Conservation (phyloP, 2,329 filamentous ascomycete genomes). For the Pseudogymnoascus sp. region DNA sequence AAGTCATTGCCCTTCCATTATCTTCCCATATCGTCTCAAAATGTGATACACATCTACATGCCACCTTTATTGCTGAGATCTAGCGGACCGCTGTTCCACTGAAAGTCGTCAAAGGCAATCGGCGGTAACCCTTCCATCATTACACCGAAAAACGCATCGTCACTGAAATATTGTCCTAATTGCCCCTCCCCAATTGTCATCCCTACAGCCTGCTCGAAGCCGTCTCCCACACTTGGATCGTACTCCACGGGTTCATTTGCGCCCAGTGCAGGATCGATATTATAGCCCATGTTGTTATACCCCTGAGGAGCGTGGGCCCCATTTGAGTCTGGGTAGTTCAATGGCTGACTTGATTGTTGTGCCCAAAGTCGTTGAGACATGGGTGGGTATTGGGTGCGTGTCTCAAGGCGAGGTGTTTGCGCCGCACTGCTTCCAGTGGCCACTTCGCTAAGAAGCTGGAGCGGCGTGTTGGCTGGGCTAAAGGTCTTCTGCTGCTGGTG, state of each 20-base stretch:
- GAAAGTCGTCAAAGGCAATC: neutral
- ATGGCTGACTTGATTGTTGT: conserved; percentile 10
- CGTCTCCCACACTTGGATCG: conserved; percentile 26
- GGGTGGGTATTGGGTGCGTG: conserved; percentile 15
- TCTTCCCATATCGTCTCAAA: neutral
- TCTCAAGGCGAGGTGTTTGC: conserved; percentile 19
- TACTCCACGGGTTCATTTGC: conserved; percentile 19
- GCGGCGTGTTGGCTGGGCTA: conserved; percentile 29
- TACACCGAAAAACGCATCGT: conserved; percentile 25
- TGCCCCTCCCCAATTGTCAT: conserved; percentile 28
- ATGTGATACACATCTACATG: neutral
- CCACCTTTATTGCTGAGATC: neutral
- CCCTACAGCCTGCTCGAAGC: conserved; percentile 29
- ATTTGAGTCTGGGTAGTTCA: neutral
- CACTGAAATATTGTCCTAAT: conserved; percentile 25
- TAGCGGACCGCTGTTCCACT: neutral
- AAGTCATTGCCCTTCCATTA: neutral
- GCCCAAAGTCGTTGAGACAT: conserved; percentile 16
- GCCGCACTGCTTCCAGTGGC: conserved; percentile 29
- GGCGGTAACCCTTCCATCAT: conserved; percentile 19
- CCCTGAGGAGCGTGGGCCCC: conserved; percentile 1
- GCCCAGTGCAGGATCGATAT: conserved; percentile 26
- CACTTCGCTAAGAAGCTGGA: conserved; percentile 36
- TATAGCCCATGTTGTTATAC: conserved; percentile 11
- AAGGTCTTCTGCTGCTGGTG: conserved; percentile 18